Evolutionary conservation across 1,284 basidiomycete species (phyloP).

Genomic region (Leccinum griseonigrum): DNA sequence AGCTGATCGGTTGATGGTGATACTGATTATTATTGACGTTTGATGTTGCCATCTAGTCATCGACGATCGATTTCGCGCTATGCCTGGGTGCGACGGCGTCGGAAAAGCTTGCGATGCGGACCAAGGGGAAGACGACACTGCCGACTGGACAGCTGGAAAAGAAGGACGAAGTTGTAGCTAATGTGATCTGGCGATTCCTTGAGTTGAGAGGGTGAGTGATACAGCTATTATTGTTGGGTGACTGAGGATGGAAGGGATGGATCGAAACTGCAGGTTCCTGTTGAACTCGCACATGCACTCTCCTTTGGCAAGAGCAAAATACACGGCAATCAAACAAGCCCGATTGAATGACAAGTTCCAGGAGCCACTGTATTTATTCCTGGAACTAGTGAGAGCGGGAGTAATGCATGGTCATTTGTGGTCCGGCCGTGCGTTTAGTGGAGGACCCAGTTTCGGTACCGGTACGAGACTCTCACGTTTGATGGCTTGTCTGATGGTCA

Average conservation of each 20-base stretch:
- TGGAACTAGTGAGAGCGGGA: conserved; percentile 91
- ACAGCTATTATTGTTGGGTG: neutral
- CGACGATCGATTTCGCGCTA: conserved; percentile 96
- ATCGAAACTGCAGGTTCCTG: conserved; percentile 63
- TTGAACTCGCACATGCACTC: conserved; percentile 88
- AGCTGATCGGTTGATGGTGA: conserved; percentile 2
- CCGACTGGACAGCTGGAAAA: conserved; percentile 72
- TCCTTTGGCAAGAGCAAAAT: conserved; percentile 87
- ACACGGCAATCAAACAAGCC: conserved; percentile 72
- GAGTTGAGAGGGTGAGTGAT: conserved; percentile 82
- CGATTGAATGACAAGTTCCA: conserved; percentile 98
- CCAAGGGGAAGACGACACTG: conserved; percentile 54
- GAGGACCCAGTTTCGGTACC: conserved; percentile 92
- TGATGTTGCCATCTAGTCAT: conserved; percentile 53
- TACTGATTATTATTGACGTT: conserved; percentile 9
- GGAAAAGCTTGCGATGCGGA: conserved; percentile 77
- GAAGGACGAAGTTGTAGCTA: conserved; percentile 92
- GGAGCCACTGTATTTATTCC: conserved; percentile 90
- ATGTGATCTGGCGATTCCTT: conserved; percentile 97
- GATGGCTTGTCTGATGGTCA: conserved; percentile 19
- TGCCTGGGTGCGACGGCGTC: conserved; percentile 88
- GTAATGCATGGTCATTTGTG: conserved; percentile 94
- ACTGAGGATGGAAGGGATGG: conserved; percentile 12
- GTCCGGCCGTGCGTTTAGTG: conserved; percentile 86
- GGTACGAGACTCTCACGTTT: conserved; percentile 44